These are phyloP conservation scores for Malus domestica DNA, from an alignment of 306 rosid genomes.

Conservation along the genomic window ASM211411v1 NC_041796.1:26374501-26375000, in stretches of 20 bases:
- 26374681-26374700: slow-evolving; percentile 5
- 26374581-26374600: background rate
- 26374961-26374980: background rate
- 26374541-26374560: slow-evolving; percentile 11
- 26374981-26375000: background rate
- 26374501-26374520: slow-evolving; percentile 27
- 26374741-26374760: background rate
- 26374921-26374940: slow-evolving; percentile 26
- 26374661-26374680: slow-evolving; percentile 8
- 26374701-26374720: slow-evolving; percentile 1
- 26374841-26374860: slow-evolving; percentile 7
- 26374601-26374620: slow-evolving; percentile 17
- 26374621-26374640: slow-evolving; percentile 19
- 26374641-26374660: background rate
- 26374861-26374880: slow-evolving; percentile 3
- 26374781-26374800: background rate
- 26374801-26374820: slow-evolving; percentile 21
- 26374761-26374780: background rate
- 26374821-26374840: background rate
- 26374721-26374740: background rate
- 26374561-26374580: background rate
- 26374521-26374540: slow-evolving; percentile 15
- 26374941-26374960: slow-evolving; percentile 16
- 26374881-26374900: background rate
- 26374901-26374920: slow-evolving; percentile 21